Evolutionary conservation across 805 yeast species (phyloP).

Genomic region (Suhomyces pyralidae): DNA sequence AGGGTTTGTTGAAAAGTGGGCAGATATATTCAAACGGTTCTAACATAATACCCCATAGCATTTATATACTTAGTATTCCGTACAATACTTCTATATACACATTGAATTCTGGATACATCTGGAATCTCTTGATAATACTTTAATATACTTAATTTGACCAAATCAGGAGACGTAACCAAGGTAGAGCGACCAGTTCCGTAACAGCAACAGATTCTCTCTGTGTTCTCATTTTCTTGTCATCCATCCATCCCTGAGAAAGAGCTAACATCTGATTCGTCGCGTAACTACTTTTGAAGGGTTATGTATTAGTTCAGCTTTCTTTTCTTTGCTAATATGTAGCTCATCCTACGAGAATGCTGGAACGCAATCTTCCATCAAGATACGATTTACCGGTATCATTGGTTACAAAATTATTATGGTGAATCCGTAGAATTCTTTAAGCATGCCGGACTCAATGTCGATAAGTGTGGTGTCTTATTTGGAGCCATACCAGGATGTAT

Average conservation of each 20-base stretch:
- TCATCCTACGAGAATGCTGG: neutral
- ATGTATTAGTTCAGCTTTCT: no score
- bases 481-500: neutral
- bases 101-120: neutral
- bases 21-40: slow-evolving; percentile 22
- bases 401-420: neutral
- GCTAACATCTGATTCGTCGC: no score
- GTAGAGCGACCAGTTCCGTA: no score
- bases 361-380: neutral
- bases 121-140: neutral
- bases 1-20: slow-evolving; percentile 40
- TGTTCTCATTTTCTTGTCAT: no score
- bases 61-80: neutral
- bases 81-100: neutral
- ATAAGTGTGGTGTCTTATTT: neutral
- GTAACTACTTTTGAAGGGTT: neutral
- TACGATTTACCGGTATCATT: neutral
- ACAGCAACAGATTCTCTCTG: neutral
- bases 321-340: neutral
- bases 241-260: neutral
- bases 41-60: slow-evolving; percentile 11
- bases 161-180: neutral
- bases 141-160: neutral
- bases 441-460: neutral
- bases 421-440: no score